These are phyloP conservation scores for Mycosarcoma mackinlayi DNA, from an alignment of 1,284 basidiomycete genomes.

Conservation along the genomic window DNA sequence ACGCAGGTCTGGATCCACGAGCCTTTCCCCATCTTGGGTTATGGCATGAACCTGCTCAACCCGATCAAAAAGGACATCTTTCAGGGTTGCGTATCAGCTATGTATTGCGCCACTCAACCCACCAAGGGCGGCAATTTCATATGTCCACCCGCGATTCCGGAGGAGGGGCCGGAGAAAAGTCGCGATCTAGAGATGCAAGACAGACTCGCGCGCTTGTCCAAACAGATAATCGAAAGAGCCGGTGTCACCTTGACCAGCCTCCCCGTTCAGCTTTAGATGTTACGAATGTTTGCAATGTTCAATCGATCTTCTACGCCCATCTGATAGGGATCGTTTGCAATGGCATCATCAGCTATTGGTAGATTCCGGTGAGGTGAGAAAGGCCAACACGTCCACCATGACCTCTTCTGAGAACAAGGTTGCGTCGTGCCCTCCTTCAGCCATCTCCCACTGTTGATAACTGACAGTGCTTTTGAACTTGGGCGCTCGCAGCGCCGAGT, in stretches of 20 bases:
- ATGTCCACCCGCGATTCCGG: slow-evolving; percentile 26
- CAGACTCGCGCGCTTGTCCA: slow-evolving; percentile 18
- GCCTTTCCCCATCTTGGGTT: slow-evolving; percentile 33
- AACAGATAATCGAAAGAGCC: slow-evolving; percentile 24
- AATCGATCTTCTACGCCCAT: too few relatives aligned
- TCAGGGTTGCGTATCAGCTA: slow-evolving; percentile 31
- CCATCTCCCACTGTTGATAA: slow-evolving; percentile 24
- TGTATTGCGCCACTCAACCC: slow-evolving; percentile 30
- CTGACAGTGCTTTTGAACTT: not conserved
- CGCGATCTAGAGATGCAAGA: slow-evolving; percentile 35
- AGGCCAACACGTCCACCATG: slow-evolving; percentile 18
- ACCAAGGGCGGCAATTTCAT: slow-evolving; percentile 33
- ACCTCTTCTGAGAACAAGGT: slow-evolving; percentile 17
- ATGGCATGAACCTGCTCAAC: slow-evolving; percentile 33
- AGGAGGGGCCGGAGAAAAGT: slow-evolving; percentile 21
- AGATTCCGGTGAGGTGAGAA: not conserved
- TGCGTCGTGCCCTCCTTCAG: slow-evolving; percentile 27
- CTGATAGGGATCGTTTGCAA: too few relatives aligned
- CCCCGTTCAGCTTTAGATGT: too few relatives aligned
- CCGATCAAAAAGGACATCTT: slow-evolving; percentile 44
- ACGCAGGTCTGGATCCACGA: slow-evolving; percentile 35
- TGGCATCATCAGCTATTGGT: too few relatives aligned
- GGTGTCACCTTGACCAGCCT: slow-evolving; percentile 25
- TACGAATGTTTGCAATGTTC: not conserved
- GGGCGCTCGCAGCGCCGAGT: not conserved